Evolutionary conservation across 305 asterid genomes (phyloP).

Genomic region (Ajuga reptans): DNA sequence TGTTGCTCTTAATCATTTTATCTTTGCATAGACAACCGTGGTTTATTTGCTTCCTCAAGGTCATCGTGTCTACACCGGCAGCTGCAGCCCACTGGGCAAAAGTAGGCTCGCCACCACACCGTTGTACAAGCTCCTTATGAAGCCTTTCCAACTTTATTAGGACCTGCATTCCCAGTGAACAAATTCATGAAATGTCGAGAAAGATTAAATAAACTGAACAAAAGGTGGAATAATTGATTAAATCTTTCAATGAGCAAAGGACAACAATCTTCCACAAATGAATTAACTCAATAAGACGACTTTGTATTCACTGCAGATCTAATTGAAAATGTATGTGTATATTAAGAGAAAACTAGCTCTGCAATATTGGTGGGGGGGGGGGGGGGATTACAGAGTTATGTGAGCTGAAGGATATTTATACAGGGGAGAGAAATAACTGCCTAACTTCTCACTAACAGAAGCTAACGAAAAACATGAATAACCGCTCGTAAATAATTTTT

Average conservation of each 20-base stretch:
- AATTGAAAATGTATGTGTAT: background rate
- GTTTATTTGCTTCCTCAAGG: slow-evolving; percentile 68
- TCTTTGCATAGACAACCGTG: slow-evolving; percentile 73
- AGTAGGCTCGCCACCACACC: slow-evolving; percentile 59
- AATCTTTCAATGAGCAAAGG: background rate
- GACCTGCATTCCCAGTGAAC: slow-evolving; percentile 43
- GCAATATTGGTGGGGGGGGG: background rate
- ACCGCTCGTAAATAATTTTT: no score
- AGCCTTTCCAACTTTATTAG: slow-evolving; percentile 73
- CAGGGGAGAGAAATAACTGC: no score
- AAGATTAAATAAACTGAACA: background rate
- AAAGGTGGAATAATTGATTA: background rate
- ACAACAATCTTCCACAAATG: slow-evolving; percentile 2
- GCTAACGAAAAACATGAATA: no score
- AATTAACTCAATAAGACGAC: background rate
- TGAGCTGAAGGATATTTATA: no score
- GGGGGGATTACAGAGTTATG: background rate
- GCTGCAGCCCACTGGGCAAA: slow-evolving; percentile 87
- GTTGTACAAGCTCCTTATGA: slow-evolving; percentile 52
- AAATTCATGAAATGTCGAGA: background rate
- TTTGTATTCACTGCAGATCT: background rate
- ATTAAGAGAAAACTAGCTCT: background rate
- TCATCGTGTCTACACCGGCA: slow-evolving; percentile 73
- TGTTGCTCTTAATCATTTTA: slow-evolving; percentile 85
- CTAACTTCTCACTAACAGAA: no score